Evolutionary conservation across 116 monocot species (phyloP).

Genomic region (Posidonia oceanica): DNA sequence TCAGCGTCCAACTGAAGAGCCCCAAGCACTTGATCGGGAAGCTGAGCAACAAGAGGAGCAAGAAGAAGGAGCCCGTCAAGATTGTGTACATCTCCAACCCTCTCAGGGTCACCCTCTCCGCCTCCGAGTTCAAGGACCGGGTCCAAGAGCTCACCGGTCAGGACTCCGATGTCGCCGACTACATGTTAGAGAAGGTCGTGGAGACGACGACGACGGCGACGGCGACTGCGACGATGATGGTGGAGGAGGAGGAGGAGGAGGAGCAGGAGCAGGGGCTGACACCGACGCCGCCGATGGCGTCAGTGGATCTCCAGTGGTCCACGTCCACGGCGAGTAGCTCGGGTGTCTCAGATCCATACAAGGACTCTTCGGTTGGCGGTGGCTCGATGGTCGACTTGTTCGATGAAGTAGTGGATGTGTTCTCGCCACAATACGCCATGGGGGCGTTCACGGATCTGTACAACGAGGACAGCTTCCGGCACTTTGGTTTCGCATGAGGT

Average conservation of each 20-base stretch:
- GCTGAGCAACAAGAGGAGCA: neutral
- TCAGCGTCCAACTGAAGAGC: too few species aligned
- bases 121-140: slow-evolving; percentile 32
- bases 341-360: neutral
- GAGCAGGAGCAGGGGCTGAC: neutral
- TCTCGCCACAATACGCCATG: neutral
- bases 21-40: too few species aligned
- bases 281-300: too few species aligned
- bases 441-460: neutral
- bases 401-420: neutral
- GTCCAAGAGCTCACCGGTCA: slow-evolving; percentile 69
- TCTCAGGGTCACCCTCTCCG: slow-evolving; percentile 30
- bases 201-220: neutral
- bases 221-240: too few species aligned
- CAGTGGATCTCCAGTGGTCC: neutral
- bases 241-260: neutral
- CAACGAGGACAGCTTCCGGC: neutral
- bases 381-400: too few species aligned
- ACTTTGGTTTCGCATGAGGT: neutral
- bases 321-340: neutral
- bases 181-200: neutral
- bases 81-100: slow-evolving; percentile 70
- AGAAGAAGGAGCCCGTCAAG: slow-evolving; percentile 30
- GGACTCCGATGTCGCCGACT: slow-evolving; percentile 31
- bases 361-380: neutral